A percentile compares a stretch with the other conserved stretches of the same genome.
Evolutionary conservation across 495 filamentous ascomycete species (phyloP).

Genomic region (Penicillium riverlandense): DNA sequence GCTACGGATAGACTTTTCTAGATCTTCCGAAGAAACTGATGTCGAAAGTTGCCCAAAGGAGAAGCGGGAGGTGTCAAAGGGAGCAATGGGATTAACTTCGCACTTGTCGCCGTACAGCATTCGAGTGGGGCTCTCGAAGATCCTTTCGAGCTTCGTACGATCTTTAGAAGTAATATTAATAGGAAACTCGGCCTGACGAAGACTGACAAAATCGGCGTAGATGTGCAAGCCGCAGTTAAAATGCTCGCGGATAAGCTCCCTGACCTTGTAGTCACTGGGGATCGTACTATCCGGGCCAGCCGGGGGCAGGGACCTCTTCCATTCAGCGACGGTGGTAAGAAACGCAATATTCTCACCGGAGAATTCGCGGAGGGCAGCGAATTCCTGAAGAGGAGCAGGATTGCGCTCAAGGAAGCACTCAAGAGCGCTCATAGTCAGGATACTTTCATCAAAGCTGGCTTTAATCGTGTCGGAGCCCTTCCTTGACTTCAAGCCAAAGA

Average conservation of each 20-base stretch:
- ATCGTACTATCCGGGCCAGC: constrained; percentile 10
- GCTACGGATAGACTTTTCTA: constrained; percentile 12
- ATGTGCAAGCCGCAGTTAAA: constrained; percentile 51
- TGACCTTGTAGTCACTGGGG: constrained; percentile 10
- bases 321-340: constrained; percentile 49
- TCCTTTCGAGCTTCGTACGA: constrained; percentile 35
- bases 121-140: constrained; percentile 39
- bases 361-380: constrained; percentile 56
- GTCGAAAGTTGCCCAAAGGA: constrained; percentile 10
- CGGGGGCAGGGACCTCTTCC: constrained; percentile 32
- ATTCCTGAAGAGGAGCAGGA: constrained; percentile 47
- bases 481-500: constrained; percentile 25
- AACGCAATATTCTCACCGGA: constrained; percentile 65
- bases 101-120: constrained; percentile 26
- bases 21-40: constrained; percentile 11
- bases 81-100: constrained; percentile 21
- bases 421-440: constrained; percentile 52
- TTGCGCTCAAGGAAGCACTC: constrained; percentile 50
- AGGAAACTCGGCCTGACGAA: constrained; percentile 51
- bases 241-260: constrained; percentile 23
- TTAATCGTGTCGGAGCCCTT: constrained; percentile 18
- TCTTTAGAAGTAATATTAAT: constrained; percentile 54
- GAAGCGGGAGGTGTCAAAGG: constrained; percentile 18
- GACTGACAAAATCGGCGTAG: constrained; percentile 49
- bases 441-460: constrained; percentile 25